Conservation (phyloP, 179 eudicot species). For the Amaranthus tricolor region DNA sequence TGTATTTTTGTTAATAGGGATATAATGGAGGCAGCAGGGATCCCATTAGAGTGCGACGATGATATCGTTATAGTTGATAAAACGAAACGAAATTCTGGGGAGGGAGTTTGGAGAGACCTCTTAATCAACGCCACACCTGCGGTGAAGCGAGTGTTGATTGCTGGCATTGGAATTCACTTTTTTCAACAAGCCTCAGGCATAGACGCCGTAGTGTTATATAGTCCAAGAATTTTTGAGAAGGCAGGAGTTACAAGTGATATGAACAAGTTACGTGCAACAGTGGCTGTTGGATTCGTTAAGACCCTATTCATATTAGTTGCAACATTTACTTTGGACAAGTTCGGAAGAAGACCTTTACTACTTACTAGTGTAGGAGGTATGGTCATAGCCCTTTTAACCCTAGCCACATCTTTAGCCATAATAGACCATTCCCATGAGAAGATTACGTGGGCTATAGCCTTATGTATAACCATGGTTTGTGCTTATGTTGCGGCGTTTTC, state of each 20-base stretch:
- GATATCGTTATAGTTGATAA: conserved; percentile 41
- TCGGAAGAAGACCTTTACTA: conserved; percentile 39
- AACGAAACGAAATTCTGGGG: conserved; percentile 21
- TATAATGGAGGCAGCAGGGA: conserved; percentile 61
- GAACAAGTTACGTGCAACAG: conserved; percentile 33
- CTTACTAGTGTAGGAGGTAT: conserved; percentile 45
- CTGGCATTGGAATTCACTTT: conserved; percentile 51
- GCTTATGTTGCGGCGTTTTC: conserved; percentile 42
- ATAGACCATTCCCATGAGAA: conserved; percentile 31
- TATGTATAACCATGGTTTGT: conserved; percentile 37
- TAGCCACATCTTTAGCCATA: conserved; percentile 30
- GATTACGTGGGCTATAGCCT: conserved; percentile 33
- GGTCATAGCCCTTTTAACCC: conserved; percentile 30
- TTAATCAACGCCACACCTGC: conserved; percentile 39
- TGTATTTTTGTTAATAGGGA: conserved; percentile 23
- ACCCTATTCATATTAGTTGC: conserved; percentile 42
- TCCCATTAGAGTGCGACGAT: conserved; percentile 47
- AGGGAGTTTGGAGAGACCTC: conserved; percentile 55
- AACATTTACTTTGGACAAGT: conserved; percentile 39
- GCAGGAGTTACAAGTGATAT: conserved; percentile 39
- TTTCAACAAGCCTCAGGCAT: conserved; percentile 57
- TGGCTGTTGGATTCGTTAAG: conserved; percentile 49
- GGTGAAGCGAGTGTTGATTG: conserved; percentile 34
- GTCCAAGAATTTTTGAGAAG: conserved; percentile 41
- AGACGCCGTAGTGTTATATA: conserved; percentile 51